Base-by-base conservation (phyloP, 176 grass and related monocot genomes). In the Elaeis guineensis region DNA sequence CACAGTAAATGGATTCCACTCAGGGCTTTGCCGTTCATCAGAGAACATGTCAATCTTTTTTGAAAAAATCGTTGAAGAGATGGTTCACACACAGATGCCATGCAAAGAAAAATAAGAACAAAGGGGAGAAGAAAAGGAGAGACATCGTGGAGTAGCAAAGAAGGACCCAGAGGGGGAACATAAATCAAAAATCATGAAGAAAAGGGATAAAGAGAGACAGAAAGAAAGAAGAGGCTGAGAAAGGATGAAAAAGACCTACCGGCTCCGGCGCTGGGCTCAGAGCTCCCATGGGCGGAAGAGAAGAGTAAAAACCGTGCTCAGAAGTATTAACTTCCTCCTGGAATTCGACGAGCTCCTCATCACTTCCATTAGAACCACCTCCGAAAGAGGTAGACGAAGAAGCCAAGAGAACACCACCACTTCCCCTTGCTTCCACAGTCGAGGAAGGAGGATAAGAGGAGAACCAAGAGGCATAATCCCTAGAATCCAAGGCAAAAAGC, bases 401-500 rank as follows among this genome's bases (percentile, higher is more conserved):
- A 49, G 63, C 72, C 53, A 84, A 17, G 6, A 78, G 69, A 63
- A 54, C 66, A 55, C 22, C 62, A 16, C 48, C 83, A 19, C 12
- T 74, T 11, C 67, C 63, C 11, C 78, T 52, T 18, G 16, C 80
- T 17, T 58, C 67, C 14, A 59, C 59, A 16, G 54, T 68, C 72
- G 77, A 19, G 11, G 83, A 73, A 3, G 73, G 17, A 25, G 59
- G 15, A 2, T 69, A 22, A 32, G 57, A 57, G 62, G 65, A 81
- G 75, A 79, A 75, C 49, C 49, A 51, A 56, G 75, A 77, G 75
- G 63, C 22, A 21, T 63, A 61, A 12, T 59, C 25, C 20, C 59
- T 70, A 16, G 80, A 72, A 83, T 81, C 74, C 51, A 78, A 25
- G 14, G 32, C 35, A 44, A 78, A 17, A 3, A 75, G 25, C 2